Conservation (phyloP, 225 moss, liverwort and hornwort genomes). For the Pleurozium schreberi region DNA sequence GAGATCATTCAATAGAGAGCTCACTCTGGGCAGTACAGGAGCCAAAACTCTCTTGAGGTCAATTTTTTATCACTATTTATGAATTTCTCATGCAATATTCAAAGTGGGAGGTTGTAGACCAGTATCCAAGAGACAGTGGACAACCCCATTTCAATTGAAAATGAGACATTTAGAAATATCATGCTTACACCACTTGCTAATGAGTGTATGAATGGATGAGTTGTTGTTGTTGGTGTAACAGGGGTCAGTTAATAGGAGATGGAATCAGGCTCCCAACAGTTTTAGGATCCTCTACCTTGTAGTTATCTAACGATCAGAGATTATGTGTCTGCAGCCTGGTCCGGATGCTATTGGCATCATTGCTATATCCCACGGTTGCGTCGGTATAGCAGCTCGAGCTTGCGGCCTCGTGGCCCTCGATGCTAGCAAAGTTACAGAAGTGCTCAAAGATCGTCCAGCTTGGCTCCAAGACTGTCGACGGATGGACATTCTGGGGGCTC, state of each 20-base stretch:
- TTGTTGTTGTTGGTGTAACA: not conserved
- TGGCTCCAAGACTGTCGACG: slow-evolving; percentile 98
- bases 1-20: not conserved
- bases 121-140: not conserved
- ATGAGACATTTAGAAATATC: not conserved
- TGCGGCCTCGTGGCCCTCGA: slow-evolving; percentile 98
- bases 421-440: slow-evolving; percentile 90
- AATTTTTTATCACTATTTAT: not conserved
- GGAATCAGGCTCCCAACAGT: not conserved
- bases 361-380: slow-evolving; percentile 98
- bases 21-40: not conserved
- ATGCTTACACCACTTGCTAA: not conserved
- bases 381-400: slow-evolving; percentile 98
- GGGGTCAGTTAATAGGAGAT: not conserved
- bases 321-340: slow-evolving; percentile 71
- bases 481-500: slow-evolving; percentile 76
- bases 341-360: slow-evolving; percentile 99
- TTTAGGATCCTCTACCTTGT: not conserved
- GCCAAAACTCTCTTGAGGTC: not conserved
- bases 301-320: not conserved
- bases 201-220: not conserved
- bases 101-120: not conserved
- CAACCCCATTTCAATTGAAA: not conserved
- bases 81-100: not conserved
- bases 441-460: slow-evolving; percentile 91